phyloP scores from a whole-genome alignment of 2,329 filamentous ascomycete genomes.

The Claviceps lovelessii region DNA sequence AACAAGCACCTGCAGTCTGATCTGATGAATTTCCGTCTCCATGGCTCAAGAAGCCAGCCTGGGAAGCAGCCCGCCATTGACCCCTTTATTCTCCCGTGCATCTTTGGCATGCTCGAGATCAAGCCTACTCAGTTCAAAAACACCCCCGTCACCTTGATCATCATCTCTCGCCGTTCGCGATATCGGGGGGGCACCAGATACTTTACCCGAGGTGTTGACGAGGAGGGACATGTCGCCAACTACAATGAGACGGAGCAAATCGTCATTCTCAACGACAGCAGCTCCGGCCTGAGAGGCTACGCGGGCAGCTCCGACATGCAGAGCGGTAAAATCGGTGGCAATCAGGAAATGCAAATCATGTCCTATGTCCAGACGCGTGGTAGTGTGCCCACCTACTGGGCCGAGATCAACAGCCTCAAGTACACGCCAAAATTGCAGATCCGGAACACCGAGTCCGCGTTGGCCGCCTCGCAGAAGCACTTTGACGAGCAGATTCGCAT shows the following conservation, averaged over 20 bases:
- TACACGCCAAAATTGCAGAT: slow-evolving; percentile 88
- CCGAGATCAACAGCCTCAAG: slow-evolving; percentile 82
- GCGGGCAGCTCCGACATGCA: slow-evolving; percentile 62
- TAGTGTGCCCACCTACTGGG: slow-evolving; percentile 92
- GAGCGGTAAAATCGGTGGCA: slow-evolving; percentile 50
- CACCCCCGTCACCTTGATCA: slow-evolving; percentile 66
- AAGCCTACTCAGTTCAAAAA: slow-evolving; percentile 73
- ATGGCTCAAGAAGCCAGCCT: slow-evolving; percentile 45
- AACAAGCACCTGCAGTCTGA: slow-evolving; percentile 87
- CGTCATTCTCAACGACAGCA: slow-evolving; percentile 71
- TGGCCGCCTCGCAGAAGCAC: slow-evolving; percentile 67
- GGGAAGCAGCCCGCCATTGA: slow-evolving; percentile 65
- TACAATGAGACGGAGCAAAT: slow-evolving; percentile 98
- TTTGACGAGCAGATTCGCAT: slow-evolving; percentile 86
- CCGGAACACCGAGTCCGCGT: slow-evolving; percentile 65
- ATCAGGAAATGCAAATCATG: slow-evolving; percentile 72
- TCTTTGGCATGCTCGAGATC: slow-evolving; percentile 93
- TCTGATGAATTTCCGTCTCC: slow-evolving; percentile 71
- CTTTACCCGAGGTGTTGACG: slow-evolving; percentile 87
- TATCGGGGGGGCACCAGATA: slow-evolving; percentile 85
- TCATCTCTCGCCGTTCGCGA: slow-evolving; percentile 81
- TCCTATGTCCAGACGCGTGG: slow-evolving; percentile 94
- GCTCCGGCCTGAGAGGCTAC: slow-evolving; percentile 63
- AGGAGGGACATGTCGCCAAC: slow-evolving; percentile 89
- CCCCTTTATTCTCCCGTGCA: slow-evolving; percentile 86